Percentiles rank a stretch among this genome's conserved stretches.
Conservation (phyloP, 2,329 filamentous ascomycete genomes). For the Trichoderma harzianum region DNA sequence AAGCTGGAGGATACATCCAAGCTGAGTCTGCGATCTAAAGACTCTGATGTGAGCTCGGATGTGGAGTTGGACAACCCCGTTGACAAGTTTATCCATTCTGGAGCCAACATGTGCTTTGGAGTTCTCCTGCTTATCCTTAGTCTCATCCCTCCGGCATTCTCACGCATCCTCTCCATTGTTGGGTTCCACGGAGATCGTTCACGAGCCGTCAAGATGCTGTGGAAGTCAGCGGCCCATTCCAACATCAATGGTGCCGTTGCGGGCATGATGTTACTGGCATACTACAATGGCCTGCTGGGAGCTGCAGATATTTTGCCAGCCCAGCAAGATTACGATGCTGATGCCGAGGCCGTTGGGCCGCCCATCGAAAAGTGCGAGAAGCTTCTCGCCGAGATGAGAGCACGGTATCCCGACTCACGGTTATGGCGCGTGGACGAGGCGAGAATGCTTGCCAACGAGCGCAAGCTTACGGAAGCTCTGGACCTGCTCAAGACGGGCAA, state of each 20-base stretch:
- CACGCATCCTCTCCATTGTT: conserved; percentile 79
- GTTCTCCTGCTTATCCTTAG: conserved; percentile 83
- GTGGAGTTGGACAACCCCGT: conserved; percentile 66
- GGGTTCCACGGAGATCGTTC: conserved; percentile 88
- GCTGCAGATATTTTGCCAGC: conserved; percentile 83
- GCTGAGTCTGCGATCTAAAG: conserved; percentile 29
- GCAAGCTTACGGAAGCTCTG: conserved; percentile 65
- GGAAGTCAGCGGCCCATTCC: conserved; percentile 79
- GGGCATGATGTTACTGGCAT: conserved; percentile 74
- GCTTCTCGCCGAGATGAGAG: conserved; percentile 70
- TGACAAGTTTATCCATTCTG: conserved; percentile 86
- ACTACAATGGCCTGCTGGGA: conserved; percentile 83
- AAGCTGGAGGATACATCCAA: conserved; percentile 18
- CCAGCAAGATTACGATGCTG: conserved; percentile 48
- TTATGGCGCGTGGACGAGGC: conserved; percentile 90
- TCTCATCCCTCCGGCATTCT: conserved; percentile 87
- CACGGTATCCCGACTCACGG: conserved; percentile 73
- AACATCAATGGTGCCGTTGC: conserved; percentile 94
- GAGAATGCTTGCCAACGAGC: conserved; percentile 66
- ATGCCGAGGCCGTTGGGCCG: conserved; percentile 64
- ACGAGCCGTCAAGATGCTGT: conserved; percentile 78
- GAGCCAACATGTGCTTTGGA: conserved; percentile 85
- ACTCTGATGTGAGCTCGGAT: conserved; percentile 54
- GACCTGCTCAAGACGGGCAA: conserved; percentile 57
- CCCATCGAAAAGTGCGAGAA: conserved; percentile 64